Conservation (phyloP, 2,329 filamentous ascomycete species). For the Sporothrix euskadiensis region DNA sequence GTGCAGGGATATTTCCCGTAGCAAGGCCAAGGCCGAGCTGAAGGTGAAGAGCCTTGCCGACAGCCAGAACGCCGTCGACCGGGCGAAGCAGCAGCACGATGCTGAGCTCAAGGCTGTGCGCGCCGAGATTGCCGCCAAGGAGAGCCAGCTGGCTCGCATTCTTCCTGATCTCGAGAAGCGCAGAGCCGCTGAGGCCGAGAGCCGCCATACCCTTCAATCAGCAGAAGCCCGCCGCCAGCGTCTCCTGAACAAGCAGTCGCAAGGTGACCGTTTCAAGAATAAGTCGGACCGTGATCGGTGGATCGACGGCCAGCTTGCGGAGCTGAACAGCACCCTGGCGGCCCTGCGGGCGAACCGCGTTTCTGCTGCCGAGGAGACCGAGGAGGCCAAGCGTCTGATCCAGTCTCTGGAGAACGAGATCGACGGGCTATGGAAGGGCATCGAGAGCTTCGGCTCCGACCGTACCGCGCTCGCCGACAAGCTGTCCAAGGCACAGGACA, state of each 20-base stretch:
- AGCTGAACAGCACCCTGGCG: slow-evolving; percentile 73
- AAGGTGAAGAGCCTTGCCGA: slow-evolving; percentile 81
- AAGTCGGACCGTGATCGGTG: slow-evolving; percentile 86
- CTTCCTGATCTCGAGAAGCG: slow-evolving; percentile 73
- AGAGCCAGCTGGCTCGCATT: slow-evolving; percentile 73
- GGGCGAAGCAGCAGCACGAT: slow-evolving; percentile 69
- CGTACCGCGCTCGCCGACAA: slow-evolving; percentile 72
- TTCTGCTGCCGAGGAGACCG: slow-evolving; percentile 81
- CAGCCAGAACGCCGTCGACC: slow-evolving; percentile 75
- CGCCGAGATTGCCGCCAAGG: slow-evolving; percentile 71
- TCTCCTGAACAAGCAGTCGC: slow-evolving; percentile 88
- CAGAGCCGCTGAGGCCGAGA: slow-evolving; percentile 69
- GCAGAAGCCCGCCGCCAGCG: slow-evolving; percentile 74
- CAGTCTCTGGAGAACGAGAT: slow-evolving; percentile 69
- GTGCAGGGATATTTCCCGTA: slow-evolving; percentile 75
- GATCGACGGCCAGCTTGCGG: slow-evolving; percentile 76
- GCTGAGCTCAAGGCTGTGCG: slow-evolving; percentile 71
- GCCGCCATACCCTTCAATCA: slow-evolving; percentile 71
- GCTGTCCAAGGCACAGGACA: slow-evolving; percentile 74
- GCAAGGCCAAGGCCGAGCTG: slow-evolving; percentile 81
- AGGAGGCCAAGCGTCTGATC: slow-evolving; percentile 31
- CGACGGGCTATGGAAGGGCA: slow-evolving; percentile 67
- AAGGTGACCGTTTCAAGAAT: slow-evolving; percentile 81
- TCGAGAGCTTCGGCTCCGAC: slow-evolving; percentile 77
- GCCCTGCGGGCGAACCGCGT: slow-evolving; percentile 81